Conservation (phyloP, 352 stramenopile species). For the Pythium brassicae region DNA sequence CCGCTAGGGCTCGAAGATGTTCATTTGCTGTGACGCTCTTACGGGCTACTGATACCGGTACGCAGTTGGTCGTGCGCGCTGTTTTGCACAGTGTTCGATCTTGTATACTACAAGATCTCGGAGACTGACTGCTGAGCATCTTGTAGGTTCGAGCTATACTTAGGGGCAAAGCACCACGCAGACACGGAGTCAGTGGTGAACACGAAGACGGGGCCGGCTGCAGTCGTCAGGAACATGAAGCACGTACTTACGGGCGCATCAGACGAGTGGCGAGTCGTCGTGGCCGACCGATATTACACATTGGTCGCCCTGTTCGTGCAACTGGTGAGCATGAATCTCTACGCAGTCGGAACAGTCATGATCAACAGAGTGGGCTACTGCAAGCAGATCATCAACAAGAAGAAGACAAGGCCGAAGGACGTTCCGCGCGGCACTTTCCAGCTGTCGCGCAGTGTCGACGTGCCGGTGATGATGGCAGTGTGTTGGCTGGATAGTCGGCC, state of each 20-base stretch:
- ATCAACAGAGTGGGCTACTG: neutral
- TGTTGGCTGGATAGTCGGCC: neutral
- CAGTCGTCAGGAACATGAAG: too few relatives aligned
- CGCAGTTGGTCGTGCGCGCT: neutral
- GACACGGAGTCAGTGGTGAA: neutral
- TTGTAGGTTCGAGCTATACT: neutral
- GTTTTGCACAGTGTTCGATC: neutral
- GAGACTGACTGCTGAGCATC: neutral
- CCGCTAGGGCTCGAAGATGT: neutral
- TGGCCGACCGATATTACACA: neutral
- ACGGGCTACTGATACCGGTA: neutral
- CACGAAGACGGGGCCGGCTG: neutral
- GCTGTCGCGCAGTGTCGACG: neutral
- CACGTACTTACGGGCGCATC: too few relatives aligned
- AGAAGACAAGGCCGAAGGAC: too few relatives aligned
- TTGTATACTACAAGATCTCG: neutral
- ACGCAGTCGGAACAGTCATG: neutral
- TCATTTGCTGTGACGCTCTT: neutral
- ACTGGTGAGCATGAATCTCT: neutral
- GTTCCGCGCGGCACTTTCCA: neutral
- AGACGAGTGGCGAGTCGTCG: neutral
- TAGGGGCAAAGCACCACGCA: neutral
- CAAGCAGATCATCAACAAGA: neutral
- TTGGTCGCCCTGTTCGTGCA: neutral
- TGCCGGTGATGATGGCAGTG: neutral